Base-by-base conservation (phyloP, 2,329 filamentous ascomycete species). In the Penicillium sclerotigenum region DNA sequence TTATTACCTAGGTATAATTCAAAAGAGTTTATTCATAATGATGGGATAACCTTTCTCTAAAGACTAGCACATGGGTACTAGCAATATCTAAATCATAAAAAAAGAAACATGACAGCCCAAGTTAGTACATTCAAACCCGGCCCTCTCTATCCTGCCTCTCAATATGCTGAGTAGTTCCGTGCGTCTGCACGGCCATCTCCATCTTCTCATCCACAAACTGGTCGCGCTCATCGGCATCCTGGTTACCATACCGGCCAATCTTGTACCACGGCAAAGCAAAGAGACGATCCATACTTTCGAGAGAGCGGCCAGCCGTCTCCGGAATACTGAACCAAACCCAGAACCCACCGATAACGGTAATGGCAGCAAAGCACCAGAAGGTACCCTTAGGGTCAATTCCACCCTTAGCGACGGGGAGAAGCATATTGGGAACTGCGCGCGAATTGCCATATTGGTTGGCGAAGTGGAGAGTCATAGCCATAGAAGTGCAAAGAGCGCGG, bases 401-500 rank as follows among this genome's bases (percentile, higher is more conserved):
- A 9, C 72, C 73, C 5, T 66, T 42, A 0, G 57, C 46, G 14
- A 59, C 57, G 2, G 61, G 54, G 1, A 91, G 78, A 42, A 92
- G 82, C 87, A 91, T 90, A 61, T 85, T 83, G 1, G 88, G 89
- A 0, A 91, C 86, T 0, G 89, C 87, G 34, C 89, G 86, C 1
- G 84, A 81, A 75, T 89, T 91, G 26, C 88, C 89, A 68, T 90
- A 91, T 72, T 91, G 87, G 72, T 90, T 90, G 57, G 82, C 86
- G 68, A 91, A 91, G 72, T 92, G 88, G 57, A 91, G 81, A 0
- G 85, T 88, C 89, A 91, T 91, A 45, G 87, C 84, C 67, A 88
- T 80, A 0, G 84, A 88, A 0, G 87, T 88, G 20, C 86, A 84
- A 10, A 91, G 74, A 4, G 88, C 87, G 53, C 89, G 83, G 47